phyloP scores from a whole-genome alignment of 202 grass and related monocot genomes.

The Panicum hallii region DNA sequence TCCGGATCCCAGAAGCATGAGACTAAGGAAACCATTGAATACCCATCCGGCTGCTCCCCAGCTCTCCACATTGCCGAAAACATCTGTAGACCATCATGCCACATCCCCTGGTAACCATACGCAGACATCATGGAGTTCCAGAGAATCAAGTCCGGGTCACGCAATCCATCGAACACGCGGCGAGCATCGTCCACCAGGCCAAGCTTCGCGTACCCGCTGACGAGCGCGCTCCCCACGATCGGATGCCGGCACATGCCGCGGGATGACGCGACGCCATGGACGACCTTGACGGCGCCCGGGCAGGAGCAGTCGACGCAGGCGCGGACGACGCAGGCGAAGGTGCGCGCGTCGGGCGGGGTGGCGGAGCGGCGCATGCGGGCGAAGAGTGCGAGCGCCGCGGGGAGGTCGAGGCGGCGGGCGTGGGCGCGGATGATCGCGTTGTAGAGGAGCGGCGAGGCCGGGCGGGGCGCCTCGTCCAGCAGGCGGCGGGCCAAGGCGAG shows the following conservation, averaged over 20 bases:
- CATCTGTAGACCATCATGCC: slow-evolving; percentile 54
- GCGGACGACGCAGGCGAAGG: slow-evolving; percentile 75
- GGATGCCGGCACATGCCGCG: slow-evolving; percentile 38
- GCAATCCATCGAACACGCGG: slow-evolving; percentile 52
- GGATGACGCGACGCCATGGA: slow-evolving; percentile 31
- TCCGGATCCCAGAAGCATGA: slow-evolving; percentile 55
- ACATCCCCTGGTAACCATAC: slow-evolving; percentile 59
- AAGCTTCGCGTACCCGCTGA: slow-evolving; percentile 54
- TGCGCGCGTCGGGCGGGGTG: slow-evolving; percentile 56
- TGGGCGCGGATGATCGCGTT: slow-evolving; percentile 67
- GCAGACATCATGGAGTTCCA: slow-evolving; percentile 73
- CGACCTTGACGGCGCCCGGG: slow-evolving; percentile 12
- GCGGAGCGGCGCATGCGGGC: slow-evolving; percentile 50
- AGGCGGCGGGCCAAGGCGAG: slow-evolving; percentile 50
- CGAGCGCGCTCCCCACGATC: slow-evolving; percentile 42
- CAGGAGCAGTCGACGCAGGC: slow-evolving; percentile 56
- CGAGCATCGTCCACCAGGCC: slow-evolving; percentile 48
- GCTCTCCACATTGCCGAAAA: slow-evolving; percentile 51
- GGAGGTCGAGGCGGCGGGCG: slow-evolving; percentile 45
- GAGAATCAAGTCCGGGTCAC: slow-evolving; percentile 54
- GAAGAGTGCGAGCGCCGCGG: slow-evolving; percentile 53
- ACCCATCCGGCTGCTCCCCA: slow-evolving; percentile 55
- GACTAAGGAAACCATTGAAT: slow-evolving; percentile 66
- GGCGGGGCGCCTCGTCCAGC: slow-evolving; percentile 52
- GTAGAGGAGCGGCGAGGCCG: slow-evolving; percentile 50